Percentiles rank a stretch among this genome's conserved stretches.
Evolutionary conservation across 306 rosid species (phyloP).

Genomic region (Datisca glomerata): DNA sequence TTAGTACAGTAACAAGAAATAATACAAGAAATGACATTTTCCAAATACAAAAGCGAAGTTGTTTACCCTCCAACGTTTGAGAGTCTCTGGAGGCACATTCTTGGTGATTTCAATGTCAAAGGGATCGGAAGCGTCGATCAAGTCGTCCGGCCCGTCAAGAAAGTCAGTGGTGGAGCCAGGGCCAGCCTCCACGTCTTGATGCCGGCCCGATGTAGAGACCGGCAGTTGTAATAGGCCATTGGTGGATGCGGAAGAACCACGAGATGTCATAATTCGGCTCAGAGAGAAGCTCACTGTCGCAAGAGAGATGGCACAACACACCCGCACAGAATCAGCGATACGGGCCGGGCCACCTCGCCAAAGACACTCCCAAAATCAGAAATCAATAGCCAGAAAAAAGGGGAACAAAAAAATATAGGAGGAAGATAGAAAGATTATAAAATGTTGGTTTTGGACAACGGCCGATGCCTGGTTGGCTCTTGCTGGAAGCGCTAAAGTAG

Average conservation of each 20-base stretch:
- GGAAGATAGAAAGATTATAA: neutral
- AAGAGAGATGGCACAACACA: slow-evolving; percentile 20
- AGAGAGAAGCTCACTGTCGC: slow-evolving; percentile 5
- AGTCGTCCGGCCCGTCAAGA: slow-evolving; percentile 8
- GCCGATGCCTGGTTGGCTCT: neutral
- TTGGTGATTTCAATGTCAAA: slow-evolving; percentile 65
- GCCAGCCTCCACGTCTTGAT: slow-evolving; percentile 20
- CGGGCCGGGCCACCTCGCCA: slow-evolving; percentile 14
- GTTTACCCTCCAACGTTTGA: slow-evolving; percentile 70
- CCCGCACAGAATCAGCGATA: slow-evolving; percentile 2
- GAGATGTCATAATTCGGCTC: slow-evolving; percentile 26
- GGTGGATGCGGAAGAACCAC: slow-evolving; percentile 41
- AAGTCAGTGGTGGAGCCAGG: neutral
- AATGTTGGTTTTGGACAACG: neutral
- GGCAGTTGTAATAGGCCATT: slow-evolving; percentile 30
- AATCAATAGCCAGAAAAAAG: neutral
- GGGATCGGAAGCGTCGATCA: slow-evolving; percentile 29
- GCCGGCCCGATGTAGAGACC: slow-evolving; percentile 8
- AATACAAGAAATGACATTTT: neutral
- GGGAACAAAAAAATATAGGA: neutral
- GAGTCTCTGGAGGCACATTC: slow-evolving; percentile 56
- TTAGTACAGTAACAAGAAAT: neutral
- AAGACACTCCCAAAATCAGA: neutral
- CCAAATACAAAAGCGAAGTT: neutral
- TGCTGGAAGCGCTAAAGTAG: slow-evolving; percentile 4